These are phyloP conservation scores for Calophaca sinica DNA, from an alignment of 306 rosid species.

Conservation along the genomic window DNA sequence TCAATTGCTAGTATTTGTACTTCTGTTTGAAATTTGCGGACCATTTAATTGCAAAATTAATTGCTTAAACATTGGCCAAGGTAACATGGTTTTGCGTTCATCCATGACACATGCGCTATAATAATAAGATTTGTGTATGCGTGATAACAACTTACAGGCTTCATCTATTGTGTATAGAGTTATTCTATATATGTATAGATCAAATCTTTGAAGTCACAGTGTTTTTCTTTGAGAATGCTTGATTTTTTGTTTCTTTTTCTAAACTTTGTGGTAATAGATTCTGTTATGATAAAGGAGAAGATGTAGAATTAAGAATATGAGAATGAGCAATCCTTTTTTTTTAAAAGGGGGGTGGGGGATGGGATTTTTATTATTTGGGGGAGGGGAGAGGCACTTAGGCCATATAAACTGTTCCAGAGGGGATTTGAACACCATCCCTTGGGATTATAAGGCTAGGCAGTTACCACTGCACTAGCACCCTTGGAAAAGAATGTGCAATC, in stretches of 20 bases:
- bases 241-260: neutral
- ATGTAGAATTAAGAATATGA: neutral
- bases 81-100: constrained; percentile 21
- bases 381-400: too few relatives aligned
- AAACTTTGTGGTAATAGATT: neutral
- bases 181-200: neutral
- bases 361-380: too few relatives aligned
- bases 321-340: constrained; percentile 4
- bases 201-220: neutral
- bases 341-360: too few relatives aligned
- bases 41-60: constrained; percentile 39
- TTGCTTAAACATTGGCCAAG: constrained; percentile 22
- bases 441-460: too few relatives aligned
- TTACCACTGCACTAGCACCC: too few relatives aligned
- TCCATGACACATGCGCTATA: neutral
- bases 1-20: constrained; percentile 34
- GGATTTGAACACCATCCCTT: too few relatives aligned
- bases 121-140: constrained; percentile 9
- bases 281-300: constrained; percentile 10
- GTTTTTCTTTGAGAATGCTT: constrained; percentile 11
- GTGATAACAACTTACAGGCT: neutral
- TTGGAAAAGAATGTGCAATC: neutral
- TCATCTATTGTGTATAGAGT: constrained; percentile 4
- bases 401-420: too few relatives aligned
- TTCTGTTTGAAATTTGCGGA: constrained; percentile 13